Evolutionary conservation across 768 basidiomycete genomes (phyloP), one percentile per base, ranked within the genome.

Genomic region (Leucosporidium scottii): DNA sequence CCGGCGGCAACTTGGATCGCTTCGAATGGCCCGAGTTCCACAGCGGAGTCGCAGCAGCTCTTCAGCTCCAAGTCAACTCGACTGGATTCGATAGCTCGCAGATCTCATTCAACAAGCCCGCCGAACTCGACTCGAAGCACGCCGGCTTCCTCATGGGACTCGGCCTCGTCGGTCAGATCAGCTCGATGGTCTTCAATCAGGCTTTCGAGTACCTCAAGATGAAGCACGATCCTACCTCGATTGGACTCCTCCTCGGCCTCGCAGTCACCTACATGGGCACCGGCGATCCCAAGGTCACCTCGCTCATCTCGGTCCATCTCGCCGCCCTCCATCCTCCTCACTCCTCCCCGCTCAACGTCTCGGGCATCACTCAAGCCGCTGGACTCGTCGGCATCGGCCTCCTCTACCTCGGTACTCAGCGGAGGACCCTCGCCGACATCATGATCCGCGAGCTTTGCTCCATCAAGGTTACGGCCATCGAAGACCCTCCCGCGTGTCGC

Each of bases 21-120:
- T 78, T 85, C 8, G 84, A 82, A 61, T 99, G 94, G 96, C 92
- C 90, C n/a, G 90, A 93, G 68, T 99, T 99, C 79, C 93, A 98
- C 78, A 93, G 94, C 70, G 96, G 96, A 15, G 94, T 96, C 0
- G 91, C 92, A 12, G 90, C 91, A 6, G 96, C 88, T 4, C 78
- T 99, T 54, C 86, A 90, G 10, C 85, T 97, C 59, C 86, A 88
- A 0, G 83, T 84, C n/a, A 84, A 87, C 13, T 78, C 81, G 58
- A 85, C 85, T 15, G 28, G 25, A 1, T 84, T 98, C 53, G 91
- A 96, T 76, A 90, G 89, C 74, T 91, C 92, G 0, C 97, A 93
- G 91, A 78, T 81, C 67, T 92, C 96, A 62, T 97, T 93, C 82
- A 94, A 98, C 78, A 90, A 89, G 74, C 94, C 96, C 0, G 83